Evolutionary conservation across 73 alveolate genomes (phyloP).

Genomic region (Paraurostyla sp.): DNA sequence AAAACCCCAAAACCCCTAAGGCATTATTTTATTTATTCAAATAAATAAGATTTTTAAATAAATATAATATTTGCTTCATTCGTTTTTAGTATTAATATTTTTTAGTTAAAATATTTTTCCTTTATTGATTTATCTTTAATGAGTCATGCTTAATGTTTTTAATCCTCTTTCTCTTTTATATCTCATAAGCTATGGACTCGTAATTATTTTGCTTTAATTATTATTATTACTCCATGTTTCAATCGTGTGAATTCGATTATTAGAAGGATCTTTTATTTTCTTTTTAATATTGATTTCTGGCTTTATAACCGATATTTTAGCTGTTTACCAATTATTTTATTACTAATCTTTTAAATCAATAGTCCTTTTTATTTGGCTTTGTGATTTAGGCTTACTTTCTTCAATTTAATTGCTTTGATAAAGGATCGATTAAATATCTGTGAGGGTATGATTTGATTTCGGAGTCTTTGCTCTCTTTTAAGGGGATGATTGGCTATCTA

Average conservation of each 20-base stretch:
- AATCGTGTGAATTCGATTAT: background rate
- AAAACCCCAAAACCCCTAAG: too few relatives aligned
- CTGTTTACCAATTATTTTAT: background rate
- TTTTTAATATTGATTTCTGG: background rate
- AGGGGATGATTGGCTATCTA: background rate
- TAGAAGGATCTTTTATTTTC: background rate
- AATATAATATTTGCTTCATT: too few relatives aligned
- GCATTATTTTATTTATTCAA: too few relatives aligned
- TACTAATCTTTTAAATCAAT: background rate
- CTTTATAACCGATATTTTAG: background rate
- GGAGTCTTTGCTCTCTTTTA: too few relatives aligned
- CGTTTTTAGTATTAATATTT: background rate
- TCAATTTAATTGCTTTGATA: background rate
- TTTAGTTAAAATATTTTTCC: background rate
- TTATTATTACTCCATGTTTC: background rate
- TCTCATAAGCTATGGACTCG: background rate
- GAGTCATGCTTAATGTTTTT: background rate
- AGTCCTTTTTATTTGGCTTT: background rate
- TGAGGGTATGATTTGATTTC: too few relatives aligned
- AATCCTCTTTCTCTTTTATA: slow-evolving; percentile 4
- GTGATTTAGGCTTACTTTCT: too few relatives aligned
- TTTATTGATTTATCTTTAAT: background rate
- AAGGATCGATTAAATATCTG: background rate
- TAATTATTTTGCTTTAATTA: background rate
- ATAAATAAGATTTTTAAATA: too few relatives aligned